Evolutionary conservation across 768 basidiomycete species (phyloP), one percentile per base, ranked within the genome.

Genomic region (Tricholoma flavovirens): DNA sequence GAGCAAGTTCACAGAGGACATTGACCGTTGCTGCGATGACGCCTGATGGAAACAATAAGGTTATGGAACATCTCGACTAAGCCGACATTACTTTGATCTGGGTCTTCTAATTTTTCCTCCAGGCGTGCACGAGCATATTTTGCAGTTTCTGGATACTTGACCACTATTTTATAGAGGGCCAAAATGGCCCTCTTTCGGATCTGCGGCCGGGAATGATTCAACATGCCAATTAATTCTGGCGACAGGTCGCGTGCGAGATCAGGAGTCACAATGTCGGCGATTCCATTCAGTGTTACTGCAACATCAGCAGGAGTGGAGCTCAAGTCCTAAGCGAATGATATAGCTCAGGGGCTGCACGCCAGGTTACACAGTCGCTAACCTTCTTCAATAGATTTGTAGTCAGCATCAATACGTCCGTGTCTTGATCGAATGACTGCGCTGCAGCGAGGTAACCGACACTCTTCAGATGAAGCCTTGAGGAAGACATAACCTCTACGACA

Each of bases 401-500:
- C 48, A 98, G 80, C 82, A 99, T 97, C 19, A 98, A 84, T 21
- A 98, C 96, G 63, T 98, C 97, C 1, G 97, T 98, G 56, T 96
- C 92, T 62, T 92, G 83, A 43, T 86, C 80, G 69, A 98, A 99
- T 0, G 94, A 95, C 72, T 94, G 86, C 40, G 83, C 71, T 3
- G 97, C 94, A 1, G 90, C 97, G 21, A 99, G 87, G 71, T 99
- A 98, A 11, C 97, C 97, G 49, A 98, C 87, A 24, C 83, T 86
- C 77, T 99, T 99, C 61, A 98, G 79, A 72, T 98, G 95, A 61
- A 87, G 83, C 67, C 87, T 87, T 4, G 88, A 76, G 3, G 93
- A 94, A 35, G 93, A 93, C 97, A 99, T 99, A 69, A 96, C 93
- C 67, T 99, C 97, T 5, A 98, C 87, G 53, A 99, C 89, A 69